Base-by-base conservation (phyloP, 140 eudicot genomes). In the Bidens hawaiensis region DNA sequence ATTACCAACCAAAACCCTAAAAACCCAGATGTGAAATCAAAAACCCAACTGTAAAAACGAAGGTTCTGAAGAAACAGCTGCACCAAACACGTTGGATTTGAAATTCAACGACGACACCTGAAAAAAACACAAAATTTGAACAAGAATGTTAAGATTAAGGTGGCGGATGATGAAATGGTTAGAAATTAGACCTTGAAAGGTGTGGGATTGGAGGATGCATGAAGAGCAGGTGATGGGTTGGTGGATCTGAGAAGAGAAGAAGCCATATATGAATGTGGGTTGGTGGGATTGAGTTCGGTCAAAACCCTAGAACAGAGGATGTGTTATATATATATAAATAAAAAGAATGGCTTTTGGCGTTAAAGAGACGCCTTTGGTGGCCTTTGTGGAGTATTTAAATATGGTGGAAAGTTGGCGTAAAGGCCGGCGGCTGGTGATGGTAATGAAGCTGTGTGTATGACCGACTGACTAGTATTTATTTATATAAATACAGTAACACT, bases 191-290 rank as follows among this genome's bases (percentile, higher is more conserved):
- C 73, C 79, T 46, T 72, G 25, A 51, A 59, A 46, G 66, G 43
- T 18, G 69, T 25, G 7, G 77, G 75, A 40, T 28, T 1, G n/a
- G 84, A 52, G 2, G 70, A 62, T 6, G 67, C 0, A 6, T 58
- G 74, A 49, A 59, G 50, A 48, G 38, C 28, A 34, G 68, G 48
- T 34, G 78, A 31, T 22, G 96, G 64, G 54, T 72, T 69, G 13
- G 91, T 57, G 70, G 97, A 85, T 85, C 91, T 62, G 67, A 89
- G 51, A 25, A 85, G 75, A 59, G 95, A 78, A 10, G 97, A 74
- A 7, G 97, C 97, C 97, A 83, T n/a, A n/a, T n/a, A n/a, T 83
- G 73, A 47, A 65, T 48, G 73, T 65, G 68, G 41, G 64, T 8
- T 3, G 43, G 78, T 73, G 55, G 78, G 78, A n/a, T 64, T 25